phyloP scores from a whole-genome alignment of 1,139 yeast genomes.

The Hansenula lynferdii region DNA sequence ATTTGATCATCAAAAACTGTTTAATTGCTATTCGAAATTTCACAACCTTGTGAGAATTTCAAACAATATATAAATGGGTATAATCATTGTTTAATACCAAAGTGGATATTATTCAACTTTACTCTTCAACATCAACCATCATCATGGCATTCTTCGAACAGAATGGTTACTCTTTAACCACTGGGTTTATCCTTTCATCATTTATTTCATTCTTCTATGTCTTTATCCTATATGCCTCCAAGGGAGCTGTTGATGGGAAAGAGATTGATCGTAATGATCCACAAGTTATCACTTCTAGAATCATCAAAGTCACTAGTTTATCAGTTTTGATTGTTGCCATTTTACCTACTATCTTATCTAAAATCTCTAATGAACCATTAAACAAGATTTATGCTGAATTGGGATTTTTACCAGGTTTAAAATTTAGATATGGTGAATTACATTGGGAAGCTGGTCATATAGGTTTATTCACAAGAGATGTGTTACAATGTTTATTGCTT shows the following conservation, averaged over 20 bases:
- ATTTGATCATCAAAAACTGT: neutral
- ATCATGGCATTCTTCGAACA: neutral
- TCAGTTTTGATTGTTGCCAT: conserved; percentile 22
- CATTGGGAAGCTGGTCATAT: conserved; percentile 11
- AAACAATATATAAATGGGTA: neutral
- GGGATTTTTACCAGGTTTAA: conserved; percentile 27
- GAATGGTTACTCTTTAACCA: conserved; percentile 2
- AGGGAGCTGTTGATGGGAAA: conserved; percentile 5
- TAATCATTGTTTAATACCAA: too few species aligned
- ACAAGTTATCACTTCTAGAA: conserved; percentile 30
- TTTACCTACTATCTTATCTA: conserved; percentile 25
- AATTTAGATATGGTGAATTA: conserved; percentile 6
- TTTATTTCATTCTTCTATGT: conserved; percentile 18
- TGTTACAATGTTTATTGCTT: conserved; percentile 26
- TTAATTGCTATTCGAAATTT: conserved; percentile 2
- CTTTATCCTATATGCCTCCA: conserved; percentile 11
- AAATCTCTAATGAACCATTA: conserved; percentile 6
- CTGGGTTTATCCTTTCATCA: conserved; percentile 9
- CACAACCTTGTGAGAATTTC: neutral
- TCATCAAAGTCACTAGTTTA: conserved; percentile 25
- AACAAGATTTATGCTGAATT: conserved; percentile 15
- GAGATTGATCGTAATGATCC: conserved; percentile 40
- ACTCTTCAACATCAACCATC: too few species aligned
- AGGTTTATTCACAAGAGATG: conserved; percentile 19
- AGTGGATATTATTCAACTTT: too few species aligned